Base-by-base conservation (phyloP, 2,329 filamentous ascomycete genomes). In the Ramularia endophylla region DNA sequence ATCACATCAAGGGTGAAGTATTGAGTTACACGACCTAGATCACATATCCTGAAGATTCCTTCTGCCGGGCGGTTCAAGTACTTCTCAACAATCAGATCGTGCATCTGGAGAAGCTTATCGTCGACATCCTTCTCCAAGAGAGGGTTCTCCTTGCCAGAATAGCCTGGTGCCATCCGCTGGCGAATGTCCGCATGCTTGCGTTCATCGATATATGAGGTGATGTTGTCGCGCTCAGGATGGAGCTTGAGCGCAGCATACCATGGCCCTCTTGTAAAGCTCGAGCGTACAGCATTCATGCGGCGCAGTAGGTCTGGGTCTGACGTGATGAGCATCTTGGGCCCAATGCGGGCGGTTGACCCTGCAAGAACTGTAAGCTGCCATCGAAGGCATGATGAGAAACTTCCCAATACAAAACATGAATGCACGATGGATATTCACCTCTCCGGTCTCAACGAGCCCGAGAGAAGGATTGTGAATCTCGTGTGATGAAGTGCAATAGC, bases 1-100 rank as follows among this genome's bases (percentile, higher is more conserved):
- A 67, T 66, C 17, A 65, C 61, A 47, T 68, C 65, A 16, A 68
- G 54, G 2, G 65, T 67, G 57, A 67, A 67, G 55, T 57, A 68
- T 7, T 58, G 61, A 2, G 58, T 61, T 9, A 61, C 49, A 3
- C 59, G 54, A 3, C 58, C 60, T 1, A 67, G 52, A 40, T 67
- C 64, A n/a, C 66, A 43, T 1, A 53, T 60, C 15, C 49, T 48
- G 43, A 56, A 65, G 9, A 57, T 38, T 8, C 50, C 53, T 13
- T 58, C 50, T 2, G 58, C 53, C 1, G 56, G 53, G 9, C 48
- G 48, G 17, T 61, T 59, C 22, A 65, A 46, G 44, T 65, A 66
- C 36, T 61, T 63, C 5, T 45, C 44, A 25, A 46, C 33, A 33
- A 66, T 52, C 20, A 66, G 56, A 7, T 54, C 53, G 28, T 65